Evolutionary conservation across 2,329 filamentous ascomycete genomes (phyloP), one percentile per base, ranked within the genome.

Genomic region (Arthrobotrys conoides): DNA sequence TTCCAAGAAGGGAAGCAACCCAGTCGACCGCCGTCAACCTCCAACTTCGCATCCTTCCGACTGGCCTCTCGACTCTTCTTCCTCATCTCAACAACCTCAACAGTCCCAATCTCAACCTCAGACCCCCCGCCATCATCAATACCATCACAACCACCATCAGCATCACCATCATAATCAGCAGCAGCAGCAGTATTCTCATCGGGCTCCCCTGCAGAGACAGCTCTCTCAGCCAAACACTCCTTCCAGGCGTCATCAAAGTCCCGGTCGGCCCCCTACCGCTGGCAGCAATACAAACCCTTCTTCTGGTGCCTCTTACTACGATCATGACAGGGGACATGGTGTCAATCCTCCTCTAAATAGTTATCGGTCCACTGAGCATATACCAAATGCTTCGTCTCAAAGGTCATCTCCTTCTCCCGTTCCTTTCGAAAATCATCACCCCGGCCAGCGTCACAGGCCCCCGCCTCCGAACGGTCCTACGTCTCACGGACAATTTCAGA

Each of bases 401-500:
- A 57, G 76, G 12, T 70, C 70, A n/a, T 79, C 76, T 51, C 75
- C 70, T 22, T 79, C 76, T 51, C 75, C 75, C 27, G 51, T 73
- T 57, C 76, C 69, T 20, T 75, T 73, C 59, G 70, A 79, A 65
- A 63, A 64, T 48, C 57, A 65, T 48, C 55, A 67, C 38, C 53
- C 61, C 30, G 46, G 33, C 48, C 67, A 57, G 61, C 67, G 68
- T 18, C 63, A 64, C 48, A 68, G 75, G 61, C 57, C 33, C n/a
- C 68, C 73, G 75, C 68, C 75, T 68, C 63, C 67, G 14, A 71
- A 69, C 75, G 75, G 75, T 20, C 73, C 73, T 71, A 27, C 75
- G 33, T 63, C 36, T 61, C 46, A 51, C 68, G 76, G 76, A 72
- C 65, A 70, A 14, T 79, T 75, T 30, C 76, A 71, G 38, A 79